Evolutionary conservation across 2,329 filamentous ascomycete genomes (phyloP).

Genomic region (Xylariales sp.): DNA sequence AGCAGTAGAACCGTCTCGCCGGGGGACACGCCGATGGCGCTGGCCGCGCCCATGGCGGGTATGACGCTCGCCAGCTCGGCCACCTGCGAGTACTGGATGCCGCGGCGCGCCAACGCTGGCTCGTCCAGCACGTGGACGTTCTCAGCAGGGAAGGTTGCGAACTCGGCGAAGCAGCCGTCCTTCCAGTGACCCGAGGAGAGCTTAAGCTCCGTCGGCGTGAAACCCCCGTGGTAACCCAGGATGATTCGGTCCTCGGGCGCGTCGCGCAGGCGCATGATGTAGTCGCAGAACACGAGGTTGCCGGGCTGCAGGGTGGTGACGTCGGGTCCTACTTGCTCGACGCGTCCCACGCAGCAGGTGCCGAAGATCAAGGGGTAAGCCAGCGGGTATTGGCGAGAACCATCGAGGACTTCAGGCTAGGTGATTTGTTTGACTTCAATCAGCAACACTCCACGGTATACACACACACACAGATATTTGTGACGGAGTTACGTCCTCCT

Average conservation of each 20-base stretch:
- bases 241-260: constrained; percentile 2
- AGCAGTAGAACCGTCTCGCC: constrained; percentile 1
- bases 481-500: no score
- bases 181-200: constrained; percentile 1
- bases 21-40: not conserved
- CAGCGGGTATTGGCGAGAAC: not conserved
- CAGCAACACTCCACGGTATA: no score
- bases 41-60: not conserved
- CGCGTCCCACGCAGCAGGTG: constrained; percentile 1
- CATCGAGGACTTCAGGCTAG: constrained; percentile 1
- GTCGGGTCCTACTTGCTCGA: constrained; percentile 1
- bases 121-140: constrained; percentile 1
- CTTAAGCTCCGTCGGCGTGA: not conserved
- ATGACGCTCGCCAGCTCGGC: constrained; percentile 1
- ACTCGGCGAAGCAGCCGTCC: constrained; percentile 4
- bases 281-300: not conserved
- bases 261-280: constrained; percentile 1
- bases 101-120: not conserved
- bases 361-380: not conserved
- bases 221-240: constrained; percentile 1
- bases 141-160: constrained; percentile 1
- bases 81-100: not conserved
- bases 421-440: no score
- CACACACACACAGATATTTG: no score
- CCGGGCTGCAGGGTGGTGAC: not conserved